A percentile compares a stretch with the other conserved stretches of the same genome.
Evolutionary conservation across 2,329 filamentous ascomycete genomes (phyloP).

Genomic region (Penicillium hesseltinei): DNA sequence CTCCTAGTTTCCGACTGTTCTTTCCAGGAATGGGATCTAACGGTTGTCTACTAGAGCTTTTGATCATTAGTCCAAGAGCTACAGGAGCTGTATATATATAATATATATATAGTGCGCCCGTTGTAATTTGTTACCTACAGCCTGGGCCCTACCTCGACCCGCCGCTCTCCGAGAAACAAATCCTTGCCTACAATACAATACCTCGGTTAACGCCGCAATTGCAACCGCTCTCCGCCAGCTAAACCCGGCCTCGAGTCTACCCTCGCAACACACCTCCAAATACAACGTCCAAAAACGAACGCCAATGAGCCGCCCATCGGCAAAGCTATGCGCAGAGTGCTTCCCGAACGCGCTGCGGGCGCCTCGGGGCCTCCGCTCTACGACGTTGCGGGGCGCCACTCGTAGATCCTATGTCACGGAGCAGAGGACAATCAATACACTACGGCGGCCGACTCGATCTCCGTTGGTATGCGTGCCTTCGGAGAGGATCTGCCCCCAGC

Average conservation of each 20-base stretch:
- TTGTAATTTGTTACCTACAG: not conserved
- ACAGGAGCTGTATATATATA: not conserved
- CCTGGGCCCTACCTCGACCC: not conserved
- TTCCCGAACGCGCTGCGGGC: conserved; percentile 28
- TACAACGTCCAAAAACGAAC: not conserved
- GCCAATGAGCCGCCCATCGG: conserved; percentile 33
- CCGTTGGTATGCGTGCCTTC: not conserved
- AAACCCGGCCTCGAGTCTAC: not conserved
- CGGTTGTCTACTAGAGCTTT: not conserved
- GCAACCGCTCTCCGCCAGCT: conserved; percentile 2
- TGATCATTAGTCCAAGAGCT: not conserved
- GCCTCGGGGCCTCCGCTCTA: conserved; percentile 17
- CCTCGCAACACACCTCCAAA: conserved; percentile 1
- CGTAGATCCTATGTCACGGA: conserved; percentile 19
- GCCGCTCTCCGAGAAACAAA: conserved; percentile 17
- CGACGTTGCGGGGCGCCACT: conserved; percentile 16
- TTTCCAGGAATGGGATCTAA: conserved; percentile 10
- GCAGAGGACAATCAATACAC: conserved; percentile 14
- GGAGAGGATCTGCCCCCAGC: conserved; percentile 11
- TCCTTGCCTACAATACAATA: conserved; percentile 15
- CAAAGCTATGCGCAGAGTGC: conserved; percentile 31
- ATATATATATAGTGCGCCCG: not conserved
- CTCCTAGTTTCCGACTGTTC: conserved; percentile 11
- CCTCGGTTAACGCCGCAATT: conserved; percentile 23
- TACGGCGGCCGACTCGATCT: not conserved